Evolutionary conservation across 176 grass and related monocot species (phyloP).

Genomic region (Guadua angustifolia): DNA sequence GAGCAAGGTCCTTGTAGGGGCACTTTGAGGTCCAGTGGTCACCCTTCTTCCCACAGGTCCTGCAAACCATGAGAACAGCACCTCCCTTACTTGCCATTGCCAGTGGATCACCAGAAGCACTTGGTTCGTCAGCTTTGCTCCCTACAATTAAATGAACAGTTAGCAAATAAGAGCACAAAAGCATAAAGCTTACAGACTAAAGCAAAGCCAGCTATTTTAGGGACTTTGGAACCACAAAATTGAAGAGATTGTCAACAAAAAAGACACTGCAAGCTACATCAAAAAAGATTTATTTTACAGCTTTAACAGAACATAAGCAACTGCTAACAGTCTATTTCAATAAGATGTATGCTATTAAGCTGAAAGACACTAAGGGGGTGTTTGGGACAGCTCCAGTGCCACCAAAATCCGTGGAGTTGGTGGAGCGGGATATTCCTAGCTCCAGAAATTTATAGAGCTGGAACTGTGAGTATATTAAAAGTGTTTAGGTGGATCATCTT

Average conservation of each 20-base stretch:
- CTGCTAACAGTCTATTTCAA: neutral
- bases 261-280: neutral
- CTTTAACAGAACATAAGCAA: neutral
- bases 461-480: too few species aligned
- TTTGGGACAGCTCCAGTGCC: too few species aligned
- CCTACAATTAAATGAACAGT: constrained; percentile 47
- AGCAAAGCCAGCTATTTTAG: neutral
- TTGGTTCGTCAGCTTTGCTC: constrained; percentile 67
- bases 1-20: constrained; percentile 77
- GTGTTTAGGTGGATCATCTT: too few species aligned
- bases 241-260: neutral
- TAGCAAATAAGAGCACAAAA: neutral
- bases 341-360: neutral
- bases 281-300: neutral
- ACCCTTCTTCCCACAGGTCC: constrained; percentile 80
- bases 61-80: constrained; percentile 83
- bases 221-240: neutral
- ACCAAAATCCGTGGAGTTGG: too few species aligned
- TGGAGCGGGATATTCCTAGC: too few species aligned
- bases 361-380: neutral
- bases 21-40: constrained; percentile 88
- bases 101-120: constrained; percentile 50
- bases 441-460: too few species aligned
- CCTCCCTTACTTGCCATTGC: constrained; percentile 48
- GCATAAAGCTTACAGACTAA: neutral